Base-by-base conservation (phyloP, 305 asterid species). In the Fraxinus nigra region DNA sequence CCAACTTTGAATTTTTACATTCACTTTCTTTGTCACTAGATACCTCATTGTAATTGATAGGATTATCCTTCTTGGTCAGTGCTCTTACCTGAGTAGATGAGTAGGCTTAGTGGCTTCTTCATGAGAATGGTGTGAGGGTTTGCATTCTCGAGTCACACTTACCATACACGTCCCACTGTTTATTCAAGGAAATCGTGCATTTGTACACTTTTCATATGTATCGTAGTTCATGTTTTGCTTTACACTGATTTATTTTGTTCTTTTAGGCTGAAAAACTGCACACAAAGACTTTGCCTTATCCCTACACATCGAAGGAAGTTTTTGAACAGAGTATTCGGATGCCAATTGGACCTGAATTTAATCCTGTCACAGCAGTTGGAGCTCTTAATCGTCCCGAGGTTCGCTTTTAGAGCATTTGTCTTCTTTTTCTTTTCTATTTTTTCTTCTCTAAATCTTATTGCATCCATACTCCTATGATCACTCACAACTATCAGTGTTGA, bases 261-360 rank as follows among this genome's bases (percentile, higher is more conserved):
- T 43, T 67, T 78, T 85, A 96, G 98, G 95, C 97, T 79, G 99
- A 94, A 51, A 94, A 93, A 81, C 90, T 94, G 24, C 94, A 91
- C 61, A 90, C 97, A 2, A 90, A 91, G 92, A 90, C 95, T 16
- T 86, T 94, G 76, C 99, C 99, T 18, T 96, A 85, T 85, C 99
- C 99, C 3, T 92, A 54, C 89, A 92, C 93, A 14, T 93, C 98
- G 5, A 84, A 86, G 79, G 99, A 93, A 82, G 93, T 91, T 75
- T 94, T 86, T 73, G 98, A 94, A 51, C 95, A 89, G 84, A 93
- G 98, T 83, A 87, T 91, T 33, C 92, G 98, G 76, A 91, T 91
- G 97, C 98, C 99, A 38, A 91, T 96, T 75, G 98, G 98, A 69
- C 99, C 99, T 13, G 98, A 94, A 76, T 94, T 85, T 77, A 92